Conservation (phyloP, 2,329 filamentous ascomycete species). For the Chalaropsis thielavioides region DNA sequence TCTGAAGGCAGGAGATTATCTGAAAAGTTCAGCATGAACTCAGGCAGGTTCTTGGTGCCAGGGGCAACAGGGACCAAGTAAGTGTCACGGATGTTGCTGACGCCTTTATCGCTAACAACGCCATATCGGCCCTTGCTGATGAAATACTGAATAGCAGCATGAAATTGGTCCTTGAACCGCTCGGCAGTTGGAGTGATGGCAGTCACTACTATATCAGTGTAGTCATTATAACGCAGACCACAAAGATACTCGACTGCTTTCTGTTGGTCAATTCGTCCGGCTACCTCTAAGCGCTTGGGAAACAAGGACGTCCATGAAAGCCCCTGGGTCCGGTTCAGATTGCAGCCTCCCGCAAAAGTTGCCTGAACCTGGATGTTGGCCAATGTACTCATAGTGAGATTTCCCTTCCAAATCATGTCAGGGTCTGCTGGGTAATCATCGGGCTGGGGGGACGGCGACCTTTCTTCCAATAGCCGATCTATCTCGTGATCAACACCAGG, state of each 20-base stretch:
- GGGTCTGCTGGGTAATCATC: conserved; percentile 66
- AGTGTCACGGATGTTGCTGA: conserved; percentile 69
- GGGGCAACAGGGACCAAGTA: conserved; percentile 78
- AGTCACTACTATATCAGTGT: conserved; percentile 73
- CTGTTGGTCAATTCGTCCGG: conserved; percentile 65
- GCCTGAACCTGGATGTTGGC: conserved; percentile 64
- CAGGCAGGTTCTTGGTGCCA: conserved; percentile 56
- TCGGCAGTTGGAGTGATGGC: conserved; percentile 52
- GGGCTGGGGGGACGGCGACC: conserved; percentile 7
- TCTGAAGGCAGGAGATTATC: conserved; percentile 64
- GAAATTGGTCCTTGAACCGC: conserved; percentile 47
- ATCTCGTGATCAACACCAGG: conserved; percentile 74
- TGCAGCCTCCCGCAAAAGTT: conserved; percentile 70
- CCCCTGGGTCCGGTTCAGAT: conserved; percentile 37
- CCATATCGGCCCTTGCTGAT: conserved; percentile 68
- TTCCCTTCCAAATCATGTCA: conserved; percentile 64
- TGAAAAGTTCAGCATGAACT: conserved; percentile 78
- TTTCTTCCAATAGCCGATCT: conserved; percentile 70
- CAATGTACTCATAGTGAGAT: conserved; percentile 60
- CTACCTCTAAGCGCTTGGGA: conserved; percentile 53
- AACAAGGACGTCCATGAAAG: conserved; percentile 62
- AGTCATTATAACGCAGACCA: conserved; percentile 64
- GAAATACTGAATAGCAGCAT: conserved; percentile 79
- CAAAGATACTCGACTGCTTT: conserved; percentile 86
- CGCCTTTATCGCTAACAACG: conserved; percentile 63